A percentile compares a stretch with the other conserved stretches of the same genome.
Evolutionary conservation across 140 eudicot species (phyloP).

Genomic region (Cichorium intybus): DNA sequence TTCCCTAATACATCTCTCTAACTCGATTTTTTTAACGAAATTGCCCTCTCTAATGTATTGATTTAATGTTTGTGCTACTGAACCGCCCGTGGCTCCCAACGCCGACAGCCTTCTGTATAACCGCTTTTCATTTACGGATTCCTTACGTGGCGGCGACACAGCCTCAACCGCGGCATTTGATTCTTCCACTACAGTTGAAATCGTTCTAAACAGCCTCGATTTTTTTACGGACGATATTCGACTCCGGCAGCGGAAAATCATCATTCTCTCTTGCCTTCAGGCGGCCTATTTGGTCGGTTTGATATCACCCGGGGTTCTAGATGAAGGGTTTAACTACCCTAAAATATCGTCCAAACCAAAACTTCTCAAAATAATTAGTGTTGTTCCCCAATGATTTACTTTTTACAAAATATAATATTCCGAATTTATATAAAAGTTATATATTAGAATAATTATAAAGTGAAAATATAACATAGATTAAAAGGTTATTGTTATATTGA

Average conservation of each 20-base stretch:
- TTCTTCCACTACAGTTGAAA: slow-evolving; percentile 14
- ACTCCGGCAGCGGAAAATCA: slow-evolving; percentile 23
- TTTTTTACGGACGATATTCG: not conserved
- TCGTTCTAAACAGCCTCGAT: not conserved
- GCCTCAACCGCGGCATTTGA: not conserved
- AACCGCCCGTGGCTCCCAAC: slow-evolving; percentile 46
- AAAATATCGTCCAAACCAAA: not conserved
- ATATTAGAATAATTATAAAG: too few relatives aligned
- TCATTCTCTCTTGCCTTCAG: slow-evolving; percentile 8
- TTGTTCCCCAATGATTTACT: too few relatives aligned
- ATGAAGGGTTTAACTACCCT: not conserved
- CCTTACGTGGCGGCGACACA: slow-evolving; percentile 15
- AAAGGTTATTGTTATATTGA: too few relatives aligned
- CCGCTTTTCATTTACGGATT: slow-evolving; percentile 12
- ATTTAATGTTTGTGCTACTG: slow-evolving; percentile 49
- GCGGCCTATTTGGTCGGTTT: slow-evolving; percentile 16
- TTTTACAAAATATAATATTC: too few relatives aligned
- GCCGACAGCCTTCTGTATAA: slow-evolving; percentile 57
- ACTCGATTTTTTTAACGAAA: slow-evolving; percentile 33
- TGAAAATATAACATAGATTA: not conserved
- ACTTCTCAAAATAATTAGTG: too few relatives aligned
- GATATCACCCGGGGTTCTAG: slow-evolving; percentile 6
- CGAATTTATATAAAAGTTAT: too few relatives aligned
- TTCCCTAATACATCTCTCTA: slow-evolving; percentile 50
- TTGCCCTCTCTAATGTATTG: slow-evolving; percentile 49